These are phyloP conservation scores for Eimeria acervulina DNA, from an alignment of 169 alveolate species.

Conservation along the genomic window DNA sequence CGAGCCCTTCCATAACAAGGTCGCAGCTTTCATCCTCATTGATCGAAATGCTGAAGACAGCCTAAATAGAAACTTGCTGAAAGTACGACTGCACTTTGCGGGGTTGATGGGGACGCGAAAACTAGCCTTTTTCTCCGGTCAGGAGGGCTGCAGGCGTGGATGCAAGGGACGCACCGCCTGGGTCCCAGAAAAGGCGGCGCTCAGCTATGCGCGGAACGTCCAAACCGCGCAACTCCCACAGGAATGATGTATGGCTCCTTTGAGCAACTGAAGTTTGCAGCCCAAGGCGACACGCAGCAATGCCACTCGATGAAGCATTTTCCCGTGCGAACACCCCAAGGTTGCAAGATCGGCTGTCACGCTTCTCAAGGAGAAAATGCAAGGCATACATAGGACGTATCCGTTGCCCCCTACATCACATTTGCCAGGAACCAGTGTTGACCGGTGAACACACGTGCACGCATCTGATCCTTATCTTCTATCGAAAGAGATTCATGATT, in stretches of 20 bases:
- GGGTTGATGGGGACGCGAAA: background rate
- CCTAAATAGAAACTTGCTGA: background rate
- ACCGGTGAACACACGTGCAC: background rate
- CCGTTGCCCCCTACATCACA: background rate
- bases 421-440: background rate
- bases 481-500: too few relatives aligned
- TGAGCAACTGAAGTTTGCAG: background rate
- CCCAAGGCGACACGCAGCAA: background rate
- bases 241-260: background rate
- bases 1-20: background rate
- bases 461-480: background rate
- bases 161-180: background rate
- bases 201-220: background rate
- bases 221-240: background rate
- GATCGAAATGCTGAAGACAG: background rate
- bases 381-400: background rate
- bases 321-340: background rate
- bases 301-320: background rate
- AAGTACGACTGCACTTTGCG: background rate
- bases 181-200: background rate
- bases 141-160: background rate
- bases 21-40: background rate
- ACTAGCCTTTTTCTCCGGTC: background rate
- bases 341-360: background rate
- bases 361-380: background rate